Percentiles rank a stretch among this genome's conserved stretches.
phyloP scores from a whole-genome alignment of 805 yeast genomes.

The Dipodascopsis uninucleata region DNA sequence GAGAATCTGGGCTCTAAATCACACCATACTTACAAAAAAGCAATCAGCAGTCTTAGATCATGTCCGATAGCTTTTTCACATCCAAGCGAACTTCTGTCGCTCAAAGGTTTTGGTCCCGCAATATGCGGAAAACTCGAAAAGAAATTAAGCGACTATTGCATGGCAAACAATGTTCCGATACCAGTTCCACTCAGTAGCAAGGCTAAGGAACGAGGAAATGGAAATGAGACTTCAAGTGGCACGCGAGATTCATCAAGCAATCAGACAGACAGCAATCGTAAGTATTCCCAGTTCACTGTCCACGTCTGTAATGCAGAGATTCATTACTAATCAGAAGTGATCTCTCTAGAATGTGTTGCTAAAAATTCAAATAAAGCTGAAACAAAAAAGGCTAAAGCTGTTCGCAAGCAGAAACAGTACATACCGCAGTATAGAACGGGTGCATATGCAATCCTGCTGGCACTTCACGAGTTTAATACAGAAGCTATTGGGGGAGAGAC shows the following conservation, averaged over 20 bases:
- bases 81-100: conserved; percentile 55
- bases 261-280: not conserved
- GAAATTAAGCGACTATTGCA: conserved; percentile 53
- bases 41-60: conserved; percentile 49
- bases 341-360: too few relatives aligned
- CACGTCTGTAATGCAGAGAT: conserved; percentile 15
- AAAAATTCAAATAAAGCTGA: too few relatives aligned
- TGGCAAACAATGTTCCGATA: conserved; percentile 44
- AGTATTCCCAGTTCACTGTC: not conserved
- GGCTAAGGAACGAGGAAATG: too few relatives aligned
- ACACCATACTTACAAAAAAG: conserved; percentile 52
- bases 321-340: too few relatives aligned
- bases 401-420: conserved; percentile 46
- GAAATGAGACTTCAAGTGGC: too few relatives aligned
- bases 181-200: too few relatives aligned
- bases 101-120: conserved; percentile 71
- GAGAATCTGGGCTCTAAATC: conserved; percentile 45
- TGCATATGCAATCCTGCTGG: conserved; percentile 74
- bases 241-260: too few relatives aligned
- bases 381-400: too few relatives aligned
- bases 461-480: conserved; percentile 42
- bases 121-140: conserved; percentile 51
- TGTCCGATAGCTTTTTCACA: conserved; percentile 46
- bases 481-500: conserved; percentile 32
- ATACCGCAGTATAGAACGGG: conserved; percentile 77